Percentiles rank a stretch among this genome's conserved stretches.
Evolutionary conservation across 192 early-diverging fungal species (phyloP).

Genomic region (Podila horticola): DNA sequence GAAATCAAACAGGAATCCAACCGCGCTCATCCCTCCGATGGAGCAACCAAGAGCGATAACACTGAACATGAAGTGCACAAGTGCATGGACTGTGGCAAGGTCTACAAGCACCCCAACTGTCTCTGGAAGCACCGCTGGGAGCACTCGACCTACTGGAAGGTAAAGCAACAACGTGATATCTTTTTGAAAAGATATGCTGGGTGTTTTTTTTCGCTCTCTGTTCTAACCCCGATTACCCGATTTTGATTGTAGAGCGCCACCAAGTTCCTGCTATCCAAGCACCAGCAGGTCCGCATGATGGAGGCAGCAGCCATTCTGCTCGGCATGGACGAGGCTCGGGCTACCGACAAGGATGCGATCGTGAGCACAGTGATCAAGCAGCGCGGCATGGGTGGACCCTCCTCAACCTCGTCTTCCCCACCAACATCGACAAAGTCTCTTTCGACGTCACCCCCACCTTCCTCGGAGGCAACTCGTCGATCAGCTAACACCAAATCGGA

Average conservation of each 20-base stretch:
- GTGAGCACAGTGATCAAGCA: conserved; percentile 45
- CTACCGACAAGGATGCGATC: conserved; percentile 36
- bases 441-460: conserved; percentile 29
- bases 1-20: conserved; percentile 37
- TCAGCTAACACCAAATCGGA: neutral
- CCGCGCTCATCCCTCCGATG: neutral
- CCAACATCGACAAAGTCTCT: conserved; percentile 37
- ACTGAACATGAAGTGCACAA: conserved; percentile 29
- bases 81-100: conserved; percentile 44
- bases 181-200: neutral
- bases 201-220: neutral
- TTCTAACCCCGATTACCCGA: neutral
- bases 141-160: conserved; percentile 72
- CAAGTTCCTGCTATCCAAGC: conserved; percentile 70
- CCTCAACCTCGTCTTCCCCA: conserved; percentile 28
- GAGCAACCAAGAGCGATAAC: neutral
- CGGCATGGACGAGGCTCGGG: conserved; percentile 56
- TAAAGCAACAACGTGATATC: conserved; percentile 13
- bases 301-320: conserved; percentile 75
- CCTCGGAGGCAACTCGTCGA: neutral
- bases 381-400: conserved; percentile 26
- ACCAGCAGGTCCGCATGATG: conserved; percentile 75
- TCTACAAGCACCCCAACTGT: conserved; percentile 50
- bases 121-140: conserved; percentile 73
- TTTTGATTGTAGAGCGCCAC: conserved; percentile 29